Evolutionary conservation across 148 eudicot genomes (phyloP).

Genomic region (Silene conica): DNA sequence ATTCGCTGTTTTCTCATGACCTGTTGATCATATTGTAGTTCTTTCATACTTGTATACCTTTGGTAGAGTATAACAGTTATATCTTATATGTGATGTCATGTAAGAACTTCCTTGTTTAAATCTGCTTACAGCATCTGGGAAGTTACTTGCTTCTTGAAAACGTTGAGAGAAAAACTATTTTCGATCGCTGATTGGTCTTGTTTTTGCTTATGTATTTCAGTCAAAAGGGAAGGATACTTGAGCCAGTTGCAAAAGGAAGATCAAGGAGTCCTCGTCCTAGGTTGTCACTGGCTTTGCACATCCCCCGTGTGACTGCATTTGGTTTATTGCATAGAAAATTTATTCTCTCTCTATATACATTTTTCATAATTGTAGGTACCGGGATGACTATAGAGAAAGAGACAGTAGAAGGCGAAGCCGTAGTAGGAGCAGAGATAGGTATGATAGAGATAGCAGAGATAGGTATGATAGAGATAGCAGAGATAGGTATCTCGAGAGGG

Average conservation of each 20-base stretch:
- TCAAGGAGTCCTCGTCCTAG: constrained; percentile 53
- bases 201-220: constrained; percentile 9
- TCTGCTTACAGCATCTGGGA: background rate
- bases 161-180: background rate
- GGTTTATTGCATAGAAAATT: background rate
- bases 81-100: background rate
- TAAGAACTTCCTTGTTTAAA: background rate
- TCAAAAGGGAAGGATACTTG: constrained; percentile 36
- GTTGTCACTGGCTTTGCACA: constrained; percentile 7
- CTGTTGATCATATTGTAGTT: background rate
- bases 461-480: constrained; percentile 54
- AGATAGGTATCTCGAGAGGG: constrained; percentile 43
- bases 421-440: constrained; percentile 69
- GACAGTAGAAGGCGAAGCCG: constrained; percentile 53
- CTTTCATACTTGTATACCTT: background rate
- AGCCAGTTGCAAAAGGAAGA: constrained; percentile 30
- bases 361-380: constrained; percentile 27
- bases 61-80: background rate
- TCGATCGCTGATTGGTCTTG: background rate
- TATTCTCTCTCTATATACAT: background rate
- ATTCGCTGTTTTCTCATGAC: background rate
- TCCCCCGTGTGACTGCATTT: background rate
- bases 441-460: constrained; percentile 49
- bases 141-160: background rate
- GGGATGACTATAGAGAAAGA: constrained; percentile 49